Percentiles rank a stretch among this genome's conserved stretches.
Conservation (phyloP, 2,329 filamentous ascomycete genomes). For the Ophiocordyceps unilateralis region DNA sequence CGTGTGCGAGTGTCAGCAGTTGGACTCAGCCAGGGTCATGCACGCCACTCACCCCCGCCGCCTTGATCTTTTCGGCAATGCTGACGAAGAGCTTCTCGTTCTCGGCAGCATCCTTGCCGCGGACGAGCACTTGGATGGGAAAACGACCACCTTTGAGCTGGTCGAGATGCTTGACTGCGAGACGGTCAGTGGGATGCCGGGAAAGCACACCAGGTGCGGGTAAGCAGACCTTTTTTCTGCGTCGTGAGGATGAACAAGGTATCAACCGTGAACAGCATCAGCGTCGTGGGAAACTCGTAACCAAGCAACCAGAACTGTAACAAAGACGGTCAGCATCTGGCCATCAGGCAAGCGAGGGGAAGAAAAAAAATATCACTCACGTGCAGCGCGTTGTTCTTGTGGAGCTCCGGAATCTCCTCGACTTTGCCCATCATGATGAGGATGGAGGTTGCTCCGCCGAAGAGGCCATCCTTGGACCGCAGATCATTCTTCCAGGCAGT, state of each 20-base stretch:
- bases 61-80: slow-evolving; percentile 73
- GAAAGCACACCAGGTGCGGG: not conserved
- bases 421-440: slow-evolving; percentile 89
- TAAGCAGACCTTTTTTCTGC: slow-evolving; percentile 68
- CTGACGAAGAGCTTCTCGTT: slow-evolving; percentile 83
- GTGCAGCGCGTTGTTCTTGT: slow-evolving; percentile 95
- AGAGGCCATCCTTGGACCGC: slow-evolving; percentile 68
- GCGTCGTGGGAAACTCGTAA: slow-evolving; percentile 93
- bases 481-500: slow-evolving; percentile 95
- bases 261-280: slow-evolving; percentile 83
- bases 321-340: not conserved
- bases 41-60: slow-evolving; percentile 51
- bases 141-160: slow-evolving; percentile 83
- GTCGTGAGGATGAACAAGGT: slow-evolving; percentile 86
- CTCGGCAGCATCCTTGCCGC: slow-evolving; percentile 78
- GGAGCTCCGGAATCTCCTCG: slow-evolving; percentile 69
- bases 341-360: not conserved
- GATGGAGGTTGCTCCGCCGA: slow-evolving; percentile 74
- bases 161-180: slow-evolving; percentile 74
- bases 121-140: slow-evolving; percentile 77
- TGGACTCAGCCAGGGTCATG: not conserved
- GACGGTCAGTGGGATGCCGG: slow-evolving; percentile 11
- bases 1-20: slow-evolving; percentile 1
- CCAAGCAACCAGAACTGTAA: slow-evolving; percentile 88
- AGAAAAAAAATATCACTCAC: slow-evolving; percentile 30